phyloP scores from a whole-genome alignment of 805 yeast species.

The Lipomyces japonicus region DNA sequence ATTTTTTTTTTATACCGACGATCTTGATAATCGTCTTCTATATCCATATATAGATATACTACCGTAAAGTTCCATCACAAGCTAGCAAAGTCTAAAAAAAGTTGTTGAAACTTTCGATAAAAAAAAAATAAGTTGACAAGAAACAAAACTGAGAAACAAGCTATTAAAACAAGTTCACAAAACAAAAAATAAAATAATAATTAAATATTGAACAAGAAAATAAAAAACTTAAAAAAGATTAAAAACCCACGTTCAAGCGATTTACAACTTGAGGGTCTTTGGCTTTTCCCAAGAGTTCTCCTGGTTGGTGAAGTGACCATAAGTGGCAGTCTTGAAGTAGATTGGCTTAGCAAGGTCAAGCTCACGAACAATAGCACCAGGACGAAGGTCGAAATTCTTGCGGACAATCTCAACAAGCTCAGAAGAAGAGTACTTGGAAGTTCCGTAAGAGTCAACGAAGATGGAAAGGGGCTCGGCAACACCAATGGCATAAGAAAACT shows the following conservation, averaged over 20 bases:
- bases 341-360: constrained; percentile 98
- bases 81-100: constrained; percentile 1
- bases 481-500: constrained; percentile 99
- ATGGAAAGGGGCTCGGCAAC: constrained; percentile 99
- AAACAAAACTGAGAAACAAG: too few species aligned
- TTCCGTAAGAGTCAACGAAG: constrained; percentile 97
- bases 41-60: too few species aligned
- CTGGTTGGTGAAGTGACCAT: constrained; percentile 99
- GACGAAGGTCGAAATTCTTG: constrained; percentile 97
- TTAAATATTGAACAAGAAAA: too few species aligned
- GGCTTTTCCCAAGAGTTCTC: constrained; percentile 98
- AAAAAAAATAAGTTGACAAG: not conserved
- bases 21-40: too few species aligned
- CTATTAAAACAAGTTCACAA: too few species aligned
- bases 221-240: not conserved
- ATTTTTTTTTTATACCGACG: too few species aligned
- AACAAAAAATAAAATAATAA: too few species aligned
- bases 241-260: not conserved
- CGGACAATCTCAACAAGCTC: constrained; percentile 88
- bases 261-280: constrained; percentile 45
- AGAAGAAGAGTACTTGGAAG: constrained; percentile 82
- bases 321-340: constrained; percentile 97
- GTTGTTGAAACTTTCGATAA: not conserved
- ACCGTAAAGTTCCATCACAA: not conserved
- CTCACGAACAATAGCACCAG: constrained; percentile 97